A percentile compares a stretch with the other conserved stretches of the same genome.
Evolutionary conservation across 1,284 basidiomycete genomes (phyloP).

Genomic region (Microbotryum lychnidis-dioicae): DNA sequence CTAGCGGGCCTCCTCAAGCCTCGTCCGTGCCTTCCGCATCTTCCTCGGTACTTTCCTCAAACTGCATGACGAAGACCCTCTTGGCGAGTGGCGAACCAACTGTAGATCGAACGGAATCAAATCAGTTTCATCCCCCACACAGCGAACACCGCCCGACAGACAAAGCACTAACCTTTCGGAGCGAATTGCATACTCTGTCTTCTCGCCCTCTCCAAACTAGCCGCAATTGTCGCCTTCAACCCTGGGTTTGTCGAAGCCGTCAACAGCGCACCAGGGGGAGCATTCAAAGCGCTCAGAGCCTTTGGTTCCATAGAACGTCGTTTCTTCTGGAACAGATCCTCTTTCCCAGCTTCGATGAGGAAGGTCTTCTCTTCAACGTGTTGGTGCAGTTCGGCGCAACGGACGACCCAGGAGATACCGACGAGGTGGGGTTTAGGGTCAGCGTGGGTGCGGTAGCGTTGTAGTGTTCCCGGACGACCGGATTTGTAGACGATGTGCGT

Average conservation of each 20-base stretch:
- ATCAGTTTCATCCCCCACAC: too few species aligned
- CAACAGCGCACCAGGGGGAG: background rate
- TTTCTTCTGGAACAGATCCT: conserved; percentile 42
- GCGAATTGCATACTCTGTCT: conserved; percentile 26
- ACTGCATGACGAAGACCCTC: conserved; percentile 24
- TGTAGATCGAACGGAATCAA: background rate
- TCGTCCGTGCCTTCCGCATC: conserved; percentile 16
- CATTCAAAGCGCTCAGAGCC: conserved; percentile 20
- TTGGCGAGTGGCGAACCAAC: conserved; percentile 33
- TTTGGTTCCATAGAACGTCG: conserved; percentile 30
- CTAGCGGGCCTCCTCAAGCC: background rate
- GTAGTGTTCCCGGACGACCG: conserved; percentile 66
- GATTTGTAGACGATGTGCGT: conserved; percentile 90
- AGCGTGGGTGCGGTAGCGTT: conserved; percentile 60
- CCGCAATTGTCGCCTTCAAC: conserved; percentile 27
- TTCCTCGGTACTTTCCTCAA: conserved; percentile 9
- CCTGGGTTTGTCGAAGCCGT: background rate
- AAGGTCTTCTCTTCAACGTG: conserved; percentile 60
- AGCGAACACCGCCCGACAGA: too few species aligned
- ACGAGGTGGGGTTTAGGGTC: conserved; percentile 69
- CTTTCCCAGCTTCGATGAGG: conserved; percentile 58
- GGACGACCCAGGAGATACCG: conserved; percentile 85
- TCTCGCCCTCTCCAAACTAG: conserved; percentile 28
- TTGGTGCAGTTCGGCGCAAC: conserved; percentile 63
- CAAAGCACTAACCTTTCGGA: conserved; percentile 20